phyloP scores from a whole-genome alignment of 2,329 filamentous ascomycete species.

The Trichoderma gracile region DNA sequence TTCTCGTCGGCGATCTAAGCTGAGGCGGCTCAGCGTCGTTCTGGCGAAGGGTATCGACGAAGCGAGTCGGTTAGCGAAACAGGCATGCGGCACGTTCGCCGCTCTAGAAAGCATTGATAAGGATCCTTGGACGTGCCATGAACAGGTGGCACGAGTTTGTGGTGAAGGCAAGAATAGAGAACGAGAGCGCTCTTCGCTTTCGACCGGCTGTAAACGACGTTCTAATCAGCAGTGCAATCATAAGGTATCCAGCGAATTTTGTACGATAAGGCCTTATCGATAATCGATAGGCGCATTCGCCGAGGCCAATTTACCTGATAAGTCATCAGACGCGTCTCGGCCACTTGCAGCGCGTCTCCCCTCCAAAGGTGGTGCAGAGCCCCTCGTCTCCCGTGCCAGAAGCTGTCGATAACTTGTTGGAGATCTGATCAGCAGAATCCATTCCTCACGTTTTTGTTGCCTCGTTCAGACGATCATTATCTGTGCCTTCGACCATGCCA shows the following conservation, averaged over 20 bases:
- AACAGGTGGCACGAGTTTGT: neutral
- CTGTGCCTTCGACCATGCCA: constrained; percentile 35
- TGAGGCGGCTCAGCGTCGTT: neutral
- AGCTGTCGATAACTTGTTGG: neutral
- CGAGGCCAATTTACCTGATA: neutral
- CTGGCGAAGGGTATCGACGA: constrained; percentile 1
- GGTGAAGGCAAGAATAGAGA: neutral
- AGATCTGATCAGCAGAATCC: neutral
- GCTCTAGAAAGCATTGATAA: constrained; percentile 42
- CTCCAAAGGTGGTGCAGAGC: neutral
- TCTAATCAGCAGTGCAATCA: too few species aligned
- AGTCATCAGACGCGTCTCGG: constrained; percentile 1
- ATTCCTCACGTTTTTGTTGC: neutral
- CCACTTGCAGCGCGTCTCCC: constrained; percentile 1
- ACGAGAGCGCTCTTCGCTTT: neutral
- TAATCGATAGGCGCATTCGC: constrained; percentile 31
- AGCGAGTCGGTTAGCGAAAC: constrained; percentile 35
- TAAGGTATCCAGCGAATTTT: constrained; percentile 16
- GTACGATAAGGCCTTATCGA: constrained; percentile 26
- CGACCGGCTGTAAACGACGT: neutral
- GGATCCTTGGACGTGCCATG: constrained; percentile 21
- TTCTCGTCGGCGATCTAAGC: neutral
- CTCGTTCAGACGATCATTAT: neutral
- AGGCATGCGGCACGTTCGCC: constrained; percentile 38
- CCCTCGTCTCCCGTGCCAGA: neutral